A percentile compares a stretch with the other conserved stretches of the same genome.
phyloP scores from a whole-genome alignment of 176 grass and related monocot species.

The Urochloa ruziziensis region DNA sequence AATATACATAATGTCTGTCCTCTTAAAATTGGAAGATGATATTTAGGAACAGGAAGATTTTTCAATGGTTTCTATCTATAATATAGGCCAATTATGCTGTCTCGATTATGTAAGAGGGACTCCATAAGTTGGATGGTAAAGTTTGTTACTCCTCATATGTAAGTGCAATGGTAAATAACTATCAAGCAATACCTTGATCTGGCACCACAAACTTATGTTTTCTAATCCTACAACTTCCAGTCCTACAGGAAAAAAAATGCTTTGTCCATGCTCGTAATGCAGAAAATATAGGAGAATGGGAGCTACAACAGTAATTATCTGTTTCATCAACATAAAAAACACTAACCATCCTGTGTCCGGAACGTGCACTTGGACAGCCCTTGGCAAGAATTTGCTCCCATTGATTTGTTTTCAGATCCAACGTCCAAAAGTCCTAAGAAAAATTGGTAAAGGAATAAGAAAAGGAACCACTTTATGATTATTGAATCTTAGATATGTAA shows the following conservation, averaged over 20 bases:
- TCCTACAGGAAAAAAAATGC: background rate
- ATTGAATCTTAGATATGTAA: background rate
- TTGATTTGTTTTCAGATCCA: slow-evolving; percentile 96
- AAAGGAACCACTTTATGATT: slow-evolving; percentile 12
- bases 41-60: background rate
- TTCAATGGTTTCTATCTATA: background rate
- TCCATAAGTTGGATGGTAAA: background rate
- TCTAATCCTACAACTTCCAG: slow-evolving; percentile 13
- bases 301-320: background rate
- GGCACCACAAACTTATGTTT: slow-evolving; percentile 7
- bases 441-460: slow-evolving; percentile 25
- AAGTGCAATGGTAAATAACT: background rate
- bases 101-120: background rate
- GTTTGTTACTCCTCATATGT: background rate
- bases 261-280: slow-evolving; percentile 10
- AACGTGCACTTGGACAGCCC: slow-evolving; percentile 95
- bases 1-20: background rate
- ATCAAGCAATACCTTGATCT: background rate
- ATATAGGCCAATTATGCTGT: background rate
- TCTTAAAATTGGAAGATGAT: background rate
- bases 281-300: background rate
- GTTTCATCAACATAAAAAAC: slow-evolving; percentile 12
- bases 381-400: slow-evolving; percentile 93
- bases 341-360: slow-evolving; percentile 91
- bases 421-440: slow-evolving; percentile 82